Evolutionary conservation across 139 green algal species (phyloP).

Genomic region (Picochlorum sp.): DNA sequence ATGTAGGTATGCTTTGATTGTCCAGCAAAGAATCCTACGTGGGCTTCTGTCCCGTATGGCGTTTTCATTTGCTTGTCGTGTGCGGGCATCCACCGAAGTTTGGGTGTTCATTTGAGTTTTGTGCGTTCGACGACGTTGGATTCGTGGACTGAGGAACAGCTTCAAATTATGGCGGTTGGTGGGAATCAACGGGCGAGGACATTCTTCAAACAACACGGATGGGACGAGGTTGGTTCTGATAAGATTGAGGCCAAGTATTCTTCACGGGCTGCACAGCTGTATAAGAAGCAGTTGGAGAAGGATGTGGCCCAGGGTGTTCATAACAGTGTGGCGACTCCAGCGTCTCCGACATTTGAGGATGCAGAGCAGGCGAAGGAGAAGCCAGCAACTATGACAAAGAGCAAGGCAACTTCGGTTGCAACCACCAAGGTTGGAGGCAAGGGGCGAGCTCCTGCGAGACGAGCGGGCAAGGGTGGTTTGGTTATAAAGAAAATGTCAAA

Average conservation of each 20-base stretch:
- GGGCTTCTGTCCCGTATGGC: conserved; percentile 89
- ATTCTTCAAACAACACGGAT: conserved; percentile 99
- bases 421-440: conserved; percentile 17
- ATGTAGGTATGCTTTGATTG: conserved; percentile 93
- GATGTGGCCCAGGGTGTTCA: conserved; percentile 56
- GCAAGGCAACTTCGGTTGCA: not conserved
- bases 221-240: conserved; percentile 70
- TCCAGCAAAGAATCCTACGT: conserved; percentile 90
- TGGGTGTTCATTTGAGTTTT: conserved; percentile 94
- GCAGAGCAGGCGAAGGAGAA: not conserved
- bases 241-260: conserved; percentile 97
- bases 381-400: not conserved
- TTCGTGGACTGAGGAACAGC: conserved; percentile 89
- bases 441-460: conserved; percentile 1
- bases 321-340: not conserved
- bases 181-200: conserved; percentile 79
- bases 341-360: not conserved
- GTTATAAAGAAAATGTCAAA: conserved; percentile 75
- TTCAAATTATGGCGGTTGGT: conserved; percentile 80
- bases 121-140: conserved; percentile 92
- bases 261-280: conserved; percentile 82
- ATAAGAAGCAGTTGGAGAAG: conserved; percentile 80
- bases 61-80: conserved; percentile 97
- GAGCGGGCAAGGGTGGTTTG: conserved; percentile 43
- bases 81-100: conserved; percentile 79